Conservation (phyloP, 257 asterid species). For the Forsythia suspensa region DNA sequence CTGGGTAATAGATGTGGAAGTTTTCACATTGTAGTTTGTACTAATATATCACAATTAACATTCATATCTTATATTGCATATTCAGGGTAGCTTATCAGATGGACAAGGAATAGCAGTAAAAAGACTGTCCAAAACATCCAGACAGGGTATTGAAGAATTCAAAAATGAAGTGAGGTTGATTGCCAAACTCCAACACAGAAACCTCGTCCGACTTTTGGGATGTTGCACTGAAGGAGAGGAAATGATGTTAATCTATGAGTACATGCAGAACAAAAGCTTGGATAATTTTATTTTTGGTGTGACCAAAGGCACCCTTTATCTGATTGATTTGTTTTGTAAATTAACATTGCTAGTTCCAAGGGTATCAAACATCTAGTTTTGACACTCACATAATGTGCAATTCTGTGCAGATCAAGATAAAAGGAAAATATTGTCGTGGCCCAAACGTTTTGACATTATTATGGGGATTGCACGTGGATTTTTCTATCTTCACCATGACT, state of each 20-base stretch:
- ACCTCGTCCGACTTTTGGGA: conserved; percentile 45
- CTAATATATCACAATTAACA: background rate
- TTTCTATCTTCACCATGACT: conserved; percentile 44
- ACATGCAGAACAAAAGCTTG: conserved; percentile 37
- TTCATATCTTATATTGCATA: background rate
- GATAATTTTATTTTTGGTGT: conserved; percentile 40
- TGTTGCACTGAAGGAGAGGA: conserved; percentile 40
- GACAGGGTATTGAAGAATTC: conserved; percentile 37
- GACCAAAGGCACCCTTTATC: background rate
- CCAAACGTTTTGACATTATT: conserved; percentile 40
- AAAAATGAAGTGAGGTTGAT: conserved; percentile 30
- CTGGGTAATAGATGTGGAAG: conserved; percentile 28
- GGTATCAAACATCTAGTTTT: background rate
- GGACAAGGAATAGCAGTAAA: conserved; percentile 46
- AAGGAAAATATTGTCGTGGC: conserved; percentile 31
- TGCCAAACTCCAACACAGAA: conserved; percentile 47
- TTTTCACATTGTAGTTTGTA: background rate
- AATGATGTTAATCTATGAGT: conserved; percentile 45
- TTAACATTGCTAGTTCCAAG: background rate
- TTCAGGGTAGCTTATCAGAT: conserved; percentile 34
- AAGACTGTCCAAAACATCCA: conserved; percentile 37
- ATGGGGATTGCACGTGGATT: conserved; percentile 44
- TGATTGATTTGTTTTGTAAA: background rate
- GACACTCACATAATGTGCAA: background rate
- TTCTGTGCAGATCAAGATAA: conserved; percentile 24